Evolutionary conservation across 352 stramenopile species (phyloP).

Genomic region (Phytophthora parvispora): DNA sequence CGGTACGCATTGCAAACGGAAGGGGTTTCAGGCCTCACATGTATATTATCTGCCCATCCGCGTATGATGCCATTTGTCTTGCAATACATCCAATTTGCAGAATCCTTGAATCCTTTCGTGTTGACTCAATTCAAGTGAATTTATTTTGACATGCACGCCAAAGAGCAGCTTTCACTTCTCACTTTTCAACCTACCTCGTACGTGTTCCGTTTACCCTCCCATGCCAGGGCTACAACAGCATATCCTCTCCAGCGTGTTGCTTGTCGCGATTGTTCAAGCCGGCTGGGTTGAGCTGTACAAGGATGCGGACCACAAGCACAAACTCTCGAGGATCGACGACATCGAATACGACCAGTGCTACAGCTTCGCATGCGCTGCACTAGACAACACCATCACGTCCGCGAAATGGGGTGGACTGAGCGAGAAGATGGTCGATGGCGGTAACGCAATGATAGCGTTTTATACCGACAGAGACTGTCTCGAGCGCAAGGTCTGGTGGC

Average conservation of each 20-base stretch:
- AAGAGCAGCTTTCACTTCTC: too few species aligned
- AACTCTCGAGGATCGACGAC: neutral
- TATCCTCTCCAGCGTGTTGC: neutral
- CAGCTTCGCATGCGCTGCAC: neutral
- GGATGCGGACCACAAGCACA: neutral
- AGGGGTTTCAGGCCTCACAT: too few species aligned
- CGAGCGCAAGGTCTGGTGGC: conserved; percentile 1
- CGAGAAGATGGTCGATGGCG: neutral
- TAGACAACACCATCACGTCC: neutral
- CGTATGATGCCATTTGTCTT: too few species aligned
- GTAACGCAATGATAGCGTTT: conserved; percentile 1
- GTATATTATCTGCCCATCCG: too few species aligned
- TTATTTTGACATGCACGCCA: too few species aligned
- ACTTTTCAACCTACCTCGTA: neutral
- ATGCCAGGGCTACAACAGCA: neutral
- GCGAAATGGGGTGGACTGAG: neutral
- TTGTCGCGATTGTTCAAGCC: neutral
- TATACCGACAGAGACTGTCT: conserved; percentile 7
- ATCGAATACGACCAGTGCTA: neutral
- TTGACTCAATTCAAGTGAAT: too few species aligned
- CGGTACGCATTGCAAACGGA: too few species aligned
- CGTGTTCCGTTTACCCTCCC: too few species aligned
- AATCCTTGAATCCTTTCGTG: too few species aligned
- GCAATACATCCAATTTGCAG: too few species aligned
- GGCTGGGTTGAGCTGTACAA: neutral